A percentile compares a stretch with the other conserved stretches of the same genome.
These are phyloP conservation scores for Phytophthora crassamura DNA, from an alignment of 352 stramenopile species.

Conservation along the genomic window DNA sequence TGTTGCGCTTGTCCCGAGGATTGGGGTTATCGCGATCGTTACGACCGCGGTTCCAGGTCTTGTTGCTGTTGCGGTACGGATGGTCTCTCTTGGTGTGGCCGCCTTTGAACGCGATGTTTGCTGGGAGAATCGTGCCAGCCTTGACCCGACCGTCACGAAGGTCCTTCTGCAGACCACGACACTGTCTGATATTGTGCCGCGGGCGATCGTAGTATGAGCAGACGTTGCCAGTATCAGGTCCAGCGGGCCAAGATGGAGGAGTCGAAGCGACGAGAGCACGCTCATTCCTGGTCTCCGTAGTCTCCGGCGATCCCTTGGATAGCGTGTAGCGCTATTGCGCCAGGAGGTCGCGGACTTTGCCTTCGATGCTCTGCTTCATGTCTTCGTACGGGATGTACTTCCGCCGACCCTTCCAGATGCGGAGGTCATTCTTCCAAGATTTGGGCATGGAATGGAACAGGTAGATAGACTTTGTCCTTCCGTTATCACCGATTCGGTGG, in stretches of 20 bases:
- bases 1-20: background rate
- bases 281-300: background rate
- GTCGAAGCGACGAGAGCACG: no score
- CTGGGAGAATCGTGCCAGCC: background rate
- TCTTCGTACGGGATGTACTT: constrained; percentile 21
- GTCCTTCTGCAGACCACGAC: constrained; percentile 42
- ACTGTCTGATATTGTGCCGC: constrained; percentile 9
- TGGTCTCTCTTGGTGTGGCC: constrained; percentile 1
- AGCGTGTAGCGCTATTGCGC: background rate
- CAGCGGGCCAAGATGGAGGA: no score
- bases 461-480: background rate
- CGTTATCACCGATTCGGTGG: no score
- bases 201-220: background rate
- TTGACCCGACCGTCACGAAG: background rate
- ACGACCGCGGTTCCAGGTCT: no score
- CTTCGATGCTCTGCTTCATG: constrained; percentile 1
- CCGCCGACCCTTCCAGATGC: constrained; percentile 59
- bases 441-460: constrained; percentile 14
- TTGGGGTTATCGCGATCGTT: no score
- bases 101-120: constrained; percentile 10
- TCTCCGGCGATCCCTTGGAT: background rate
- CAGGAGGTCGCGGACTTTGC: background rate
- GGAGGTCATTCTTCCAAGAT: constrained; percentile 18
- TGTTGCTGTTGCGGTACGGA: constrained; percentile 4
- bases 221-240: background rate